A percentile compares a stretch with the other conserved stretches of the same genome.
Evolutionary conservation across 352 stramenopile species (phyloP).

Genomic region (Globisporangium barbulae): DNA sequence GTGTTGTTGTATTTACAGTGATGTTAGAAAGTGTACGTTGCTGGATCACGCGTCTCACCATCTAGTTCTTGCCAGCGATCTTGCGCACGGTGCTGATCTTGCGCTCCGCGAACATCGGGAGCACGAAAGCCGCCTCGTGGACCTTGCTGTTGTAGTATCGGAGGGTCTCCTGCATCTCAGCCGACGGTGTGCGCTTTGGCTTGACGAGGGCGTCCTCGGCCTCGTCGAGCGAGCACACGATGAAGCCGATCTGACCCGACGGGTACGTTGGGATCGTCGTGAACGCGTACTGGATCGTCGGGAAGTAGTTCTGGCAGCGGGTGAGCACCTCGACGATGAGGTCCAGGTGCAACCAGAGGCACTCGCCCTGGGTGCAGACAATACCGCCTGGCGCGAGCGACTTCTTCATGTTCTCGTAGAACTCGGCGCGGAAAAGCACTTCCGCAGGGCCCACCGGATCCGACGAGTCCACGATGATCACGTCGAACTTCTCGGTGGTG

Average conservation of each 20-base stretch:
- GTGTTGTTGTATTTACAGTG: constrained; percentile 14
- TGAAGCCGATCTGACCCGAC: constrained; percentile 98
- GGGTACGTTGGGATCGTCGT: constrained; percentile 99
- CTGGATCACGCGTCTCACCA: background rate
- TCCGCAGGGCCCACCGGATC: constrained; percentile 95
- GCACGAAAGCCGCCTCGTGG: constrained; percentile 95
- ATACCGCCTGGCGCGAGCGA: constrained; percentile 84
- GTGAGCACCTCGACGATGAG: constrained; percentile 95
- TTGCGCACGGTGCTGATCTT: constrained; percentile 82
- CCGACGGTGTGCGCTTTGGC: constrained; percentile 62
- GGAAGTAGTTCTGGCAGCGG: constrained; percentile 90
- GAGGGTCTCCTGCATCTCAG: constrained; percentile 67
- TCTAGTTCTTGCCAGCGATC: constrained; percentile 17
- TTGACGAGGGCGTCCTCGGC: constrained; percentile 48
- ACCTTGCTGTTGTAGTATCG: constrained; percentile 95
- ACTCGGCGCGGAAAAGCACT: constrained; percentile 93
- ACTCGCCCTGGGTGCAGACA: constrained; percentile 95
- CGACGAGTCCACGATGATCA: constrained; percentile 97
- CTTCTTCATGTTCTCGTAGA: constrained; percentile 94
- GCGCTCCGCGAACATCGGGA: constrained; percentile 92
- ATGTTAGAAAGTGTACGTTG: background rate
- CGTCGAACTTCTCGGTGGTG: constrained; percentile 89
- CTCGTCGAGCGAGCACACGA: constrained; percentile 87
- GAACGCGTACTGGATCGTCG: constrained; percentile 97
- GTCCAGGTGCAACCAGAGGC: constrained; percentile 97